phyloP scores from a whole-genome alignment of 2,329 filamentous ascomycete genomes.

The Zasmidium angulare region DNA sequence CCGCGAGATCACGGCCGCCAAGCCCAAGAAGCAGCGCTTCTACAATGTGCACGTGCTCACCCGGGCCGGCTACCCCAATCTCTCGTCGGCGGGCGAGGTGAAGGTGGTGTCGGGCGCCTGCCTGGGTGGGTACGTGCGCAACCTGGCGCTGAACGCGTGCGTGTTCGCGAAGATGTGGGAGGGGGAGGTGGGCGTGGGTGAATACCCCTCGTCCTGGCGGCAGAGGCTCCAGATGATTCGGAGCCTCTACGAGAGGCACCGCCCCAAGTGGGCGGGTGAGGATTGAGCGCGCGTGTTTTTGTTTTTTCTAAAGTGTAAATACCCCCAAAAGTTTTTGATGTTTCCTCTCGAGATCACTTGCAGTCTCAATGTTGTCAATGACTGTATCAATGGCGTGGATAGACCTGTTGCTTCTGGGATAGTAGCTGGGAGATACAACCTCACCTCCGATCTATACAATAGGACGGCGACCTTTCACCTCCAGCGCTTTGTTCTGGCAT shows the following conservation, averaged over 20 bases:
- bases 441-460: no score
- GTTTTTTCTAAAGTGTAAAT: background rate
- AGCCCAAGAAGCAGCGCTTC: constrained; percentile 55
- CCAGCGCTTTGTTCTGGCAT: no score
- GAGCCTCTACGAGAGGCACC: constrained; percentile 67
- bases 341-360: background rate
- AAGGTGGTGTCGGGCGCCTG: constrained; percentile 85
- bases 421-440: no score
- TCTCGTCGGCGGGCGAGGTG: constrained; percentile 83
- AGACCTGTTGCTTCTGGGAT: no score
- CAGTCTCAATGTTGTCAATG: background rate
- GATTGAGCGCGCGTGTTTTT: background rate
- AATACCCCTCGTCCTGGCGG: constrained; percentile 82
- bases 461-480: background rate
- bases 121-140: constrained; percentile 79
- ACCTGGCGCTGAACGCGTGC: constrained; percentile 87
- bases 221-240: constrained; percentile 83
- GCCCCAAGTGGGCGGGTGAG: constrained; percentile 8
- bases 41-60: constrained; percentile 90
- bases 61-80: constrained; percentile 83
- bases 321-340: constrained; percentile 5
- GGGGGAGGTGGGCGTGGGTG: constrained; percentile 58
- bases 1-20: constrained; percentile 41
- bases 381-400: background rate
- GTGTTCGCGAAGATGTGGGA: constrained; percentile 90